These are phyloP conservation scores for Vigna nakashimae DNA, from an alignment of 306 rosid species.

Conservation along the genomic window DNA sequence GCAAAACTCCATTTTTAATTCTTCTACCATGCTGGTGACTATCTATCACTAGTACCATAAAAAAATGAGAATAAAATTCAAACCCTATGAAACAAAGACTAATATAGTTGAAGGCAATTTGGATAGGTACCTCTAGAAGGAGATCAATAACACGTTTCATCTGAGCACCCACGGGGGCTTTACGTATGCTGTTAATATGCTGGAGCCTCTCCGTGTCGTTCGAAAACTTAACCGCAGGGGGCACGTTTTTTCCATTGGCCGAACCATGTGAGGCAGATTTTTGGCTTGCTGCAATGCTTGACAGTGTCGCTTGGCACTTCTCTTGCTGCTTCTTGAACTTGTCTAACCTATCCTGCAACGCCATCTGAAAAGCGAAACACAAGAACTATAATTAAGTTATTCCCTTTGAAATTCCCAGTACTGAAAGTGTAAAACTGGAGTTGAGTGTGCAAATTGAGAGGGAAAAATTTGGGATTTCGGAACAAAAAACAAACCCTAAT, in stretches of 20 bases:
- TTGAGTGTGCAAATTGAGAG: not conserved
- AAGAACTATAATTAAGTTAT: not conserved
- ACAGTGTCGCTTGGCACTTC: conserved; percentile 68
- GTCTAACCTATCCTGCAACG: conserved; percentile 66
- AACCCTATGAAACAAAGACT: not conserved
- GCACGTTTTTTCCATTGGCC: conserved; percentile 54
- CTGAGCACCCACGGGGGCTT: conserved; percentile 88
- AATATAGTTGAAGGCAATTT: not conserved
- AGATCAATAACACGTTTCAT: conserved; percentile 89
- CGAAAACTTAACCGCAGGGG: conserved; percentile 78
- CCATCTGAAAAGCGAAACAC: conserved; percentile 53
- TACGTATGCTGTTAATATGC: conserved; percentile 79
- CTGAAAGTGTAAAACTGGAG: not conserved
- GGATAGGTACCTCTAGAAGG: conserved; percentile 67
- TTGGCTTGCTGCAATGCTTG: conserved; percentile 62
- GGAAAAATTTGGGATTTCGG: not conserved
- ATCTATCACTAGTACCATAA: not conserved
- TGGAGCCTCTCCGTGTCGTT: conserved; percentile 96
- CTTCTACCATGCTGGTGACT: not conserved
- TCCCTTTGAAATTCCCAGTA: not conserved
- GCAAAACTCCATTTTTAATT: not conserved
- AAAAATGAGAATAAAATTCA: not conserved
- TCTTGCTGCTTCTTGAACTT: conserved; percentile 81
- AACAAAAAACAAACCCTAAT: not conserved
- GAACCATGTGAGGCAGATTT: conserved; percentile 43